A percentile compares a stretch with the other conserved stretches of the same genome.
These are phyloP conservation scores for Hippophae tibetana DNA, from an alignment of 306 rosid genomes.

Conservation along the genomic window DNA sequence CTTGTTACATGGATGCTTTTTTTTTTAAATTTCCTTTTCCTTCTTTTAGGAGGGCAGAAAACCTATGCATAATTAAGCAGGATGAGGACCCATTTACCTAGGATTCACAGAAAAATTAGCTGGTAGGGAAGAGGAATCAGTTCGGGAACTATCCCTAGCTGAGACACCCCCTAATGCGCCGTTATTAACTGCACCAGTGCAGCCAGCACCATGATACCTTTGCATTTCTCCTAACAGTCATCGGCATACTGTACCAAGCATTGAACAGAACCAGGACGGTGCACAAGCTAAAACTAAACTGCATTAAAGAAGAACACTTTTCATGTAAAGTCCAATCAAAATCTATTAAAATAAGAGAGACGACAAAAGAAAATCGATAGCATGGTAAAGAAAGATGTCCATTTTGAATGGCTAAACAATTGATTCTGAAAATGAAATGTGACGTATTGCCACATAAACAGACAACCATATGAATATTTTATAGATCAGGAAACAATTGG, in stretches of 20 bases:
- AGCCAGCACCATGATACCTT: slow-evolving; percentile 73
- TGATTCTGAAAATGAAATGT: slow-evolving; percentile 1
- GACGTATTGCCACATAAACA: not conserved
- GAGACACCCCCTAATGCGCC: slow-evolving; percentile 64
- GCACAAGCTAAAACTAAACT: slow-evolving; percentile 34
- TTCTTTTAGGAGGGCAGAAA: no score
- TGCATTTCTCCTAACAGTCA: slow-evolving; percentile 84
- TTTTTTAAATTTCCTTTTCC: no score
- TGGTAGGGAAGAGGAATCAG: slow-evolving; percentile 72
- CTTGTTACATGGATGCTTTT: no score
- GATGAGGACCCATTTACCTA: slow-evolving; percentile 43
- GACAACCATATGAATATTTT: no score
- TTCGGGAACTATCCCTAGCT: slow-evolving; percentile 66
- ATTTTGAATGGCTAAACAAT: slow-evolving; percentile 6
- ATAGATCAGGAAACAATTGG: no score
- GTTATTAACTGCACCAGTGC: slow-evolving; percentile 91
- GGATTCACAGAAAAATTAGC: slow-evolving; percentile 52
- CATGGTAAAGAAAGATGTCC: slow-evolving; percentile 11
- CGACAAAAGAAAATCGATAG: slow-evolving; percentile 12
- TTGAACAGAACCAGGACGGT: slow-evolving; percentile 40
- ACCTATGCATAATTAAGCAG: no score
- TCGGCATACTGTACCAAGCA: slow-evolving; percentile 87
- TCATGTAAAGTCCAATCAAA: slow-evolving; percentile 20
- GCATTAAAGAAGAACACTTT: slow-evolving; percentile 24
- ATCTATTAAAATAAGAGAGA: slow-evolving; percentile 12